Evolutionary conservation across 768 basidiomycete genomes (phyloP), one percentile per base, ranked within the genome.

Genomic region (Russula foetens): DNA sequence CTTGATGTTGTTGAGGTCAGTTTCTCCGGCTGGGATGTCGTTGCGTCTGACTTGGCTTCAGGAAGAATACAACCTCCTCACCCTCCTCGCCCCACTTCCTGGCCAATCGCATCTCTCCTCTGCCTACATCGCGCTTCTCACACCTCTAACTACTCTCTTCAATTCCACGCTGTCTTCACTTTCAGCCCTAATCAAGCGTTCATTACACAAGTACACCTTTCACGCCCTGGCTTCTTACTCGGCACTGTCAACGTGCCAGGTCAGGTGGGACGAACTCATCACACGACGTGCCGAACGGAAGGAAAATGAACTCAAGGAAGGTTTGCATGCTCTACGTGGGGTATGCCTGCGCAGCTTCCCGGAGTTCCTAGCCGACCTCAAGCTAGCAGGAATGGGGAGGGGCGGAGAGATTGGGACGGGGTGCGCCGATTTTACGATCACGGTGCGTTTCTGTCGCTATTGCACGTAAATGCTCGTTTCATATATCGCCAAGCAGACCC

Each of bases 321-420:
- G 83, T 0, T 67, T 89, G 7, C 81, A 83, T 53, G 73, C 80
- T 6, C 74, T 93, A 11, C 76, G 87, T 15, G 82, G 79, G 0
- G 76, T 91, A 1, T 90, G 89, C 67, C 71, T 92, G 60, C 77
- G 91, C 47, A 90, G 87, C 53, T 93, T 92, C 70, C 90, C 91
- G 0, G 90, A 93, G 67, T 87, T 89, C 64, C 70, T 93, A 48
- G 88, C 84, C 19, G 89, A 92, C 69, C 72, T 92, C 67, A 90
- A 90, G 70, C 70, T 85, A 62, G 84, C 84, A 1, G 81, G 79
- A 2, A 68, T 77, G 45, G 74, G 81, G 5, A 84, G 77, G 63
- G 80, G 79, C 4, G 78, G 80, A 4, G 87, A 88, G 67, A 71
- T 84, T 6, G 81, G 81, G 39, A 84, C 84, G 3, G 82, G 85